Evolutionary conservation across 371 early-diverging fungal species (phyloP).

Genomic region (Mucor saturninus): DNA sequence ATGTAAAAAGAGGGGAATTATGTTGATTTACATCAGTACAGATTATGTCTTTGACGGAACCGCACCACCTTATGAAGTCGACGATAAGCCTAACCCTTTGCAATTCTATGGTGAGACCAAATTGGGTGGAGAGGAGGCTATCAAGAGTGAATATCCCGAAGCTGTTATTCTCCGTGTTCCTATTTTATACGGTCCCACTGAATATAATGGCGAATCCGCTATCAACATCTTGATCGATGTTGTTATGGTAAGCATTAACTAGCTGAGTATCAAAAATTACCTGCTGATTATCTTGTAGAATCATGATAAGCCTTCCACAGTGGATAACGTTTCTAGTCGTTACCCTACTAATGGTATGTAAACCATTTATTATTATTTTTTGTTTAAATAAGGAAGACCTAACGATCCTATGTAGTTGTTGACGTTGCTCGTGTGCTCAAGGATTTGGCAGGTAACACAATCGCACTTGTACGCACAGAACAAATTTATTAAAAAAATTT

Average conservation of each 20-base stretch:
- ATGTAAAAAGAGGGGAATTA: constrained; percentile 51
- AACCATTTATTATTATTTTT: neutral
- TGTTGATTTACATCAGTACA: constrained; percentile 85
- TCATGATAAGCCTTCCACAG: constrained; percentile 40
- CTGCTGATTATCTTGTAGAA: constrained; percentile 22
- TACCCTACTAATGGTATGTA: constrained; percentile 80
- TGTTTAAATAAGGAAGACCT: neutral
- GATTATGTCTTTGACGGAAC: constrained; percentile 94
- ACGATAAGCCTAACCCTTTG: constrained; percentile 75
- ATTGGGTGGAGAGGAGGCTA: constrained; percentile 74
- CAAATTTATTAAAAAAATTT: neutral
- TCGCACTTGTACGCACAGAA: too few species aligned
- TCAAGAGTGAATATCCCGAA: constrained; percentile 54
- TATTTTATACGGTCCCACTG: constrained; percentile 75
- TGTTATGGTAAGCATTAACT: constrained; percentile 48
- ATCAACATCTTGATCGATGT: constrained; percentile 74
- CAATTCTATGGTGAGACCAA: constrained; percentile 84
- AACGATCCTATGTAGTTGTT: constrained; percentile 43
- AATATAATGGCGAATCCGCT: constrained; percentile 76
- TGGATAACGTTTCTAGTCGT: constrained; percentile 75
- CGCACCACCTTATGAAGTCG: constrained; percentile 75
- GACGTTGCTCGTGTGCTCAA: constrained; percentile 73
- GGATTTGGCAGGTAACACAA: constrained; percentile 55
- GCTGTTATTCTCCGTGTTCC: constrained; percentile 82
- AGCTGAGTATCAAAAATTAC: neutral